A percentile compares a stretch with the other conserved stretches of the same genome.
Conservation (phyloP, 2,329 filamentous ascomycete species). For the Colletotrichum acutatum region DNA sequence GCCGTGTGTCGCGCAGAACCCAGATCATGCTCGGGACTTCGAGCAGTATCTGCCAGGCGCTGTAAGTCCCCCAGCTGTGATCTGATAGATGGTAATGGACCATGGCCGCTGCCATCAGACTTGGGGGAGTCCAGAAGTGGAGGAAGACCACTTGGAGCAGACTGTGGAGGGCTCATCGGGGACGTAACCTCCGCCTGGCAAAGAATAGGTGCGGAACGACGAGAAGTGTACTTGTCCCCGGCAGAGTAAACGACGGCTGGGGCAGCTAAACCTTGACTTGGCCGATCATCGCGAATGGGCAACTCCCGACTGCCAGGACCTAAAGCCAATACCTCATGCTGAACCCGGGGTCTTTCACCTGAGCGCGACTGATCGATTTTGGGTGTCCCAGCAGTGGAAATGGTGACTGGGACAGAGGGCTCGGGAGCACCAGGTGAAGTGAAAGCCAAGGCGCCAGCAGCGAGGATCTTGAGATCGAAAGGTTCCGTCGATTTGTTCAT, state of each 20-base stretch:
- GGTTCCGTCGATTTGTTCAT: slow-evolving; percentile 19
- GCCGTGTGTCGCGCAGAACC: slow-evolving; percentile 39
- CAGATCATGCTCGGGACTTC: slow-evolving; percentile 46
- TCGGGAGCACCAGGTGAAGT: slow-evolving; percentile 29
- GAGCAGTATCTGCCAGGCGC: slow-evolving; percentile 43
- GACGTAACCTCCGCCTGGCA: slow-evolving; percentile 21
- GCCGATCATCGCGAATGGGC: slow-evolving; percentile 47
- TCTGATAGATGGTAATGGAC: slow-evolving; percentile 50
- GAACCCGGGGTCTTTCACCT: not conserved
- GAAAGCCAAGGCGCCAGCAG: slow-evolving; percentile 45
- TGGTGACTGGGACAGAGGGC: slow-evolving; percentile 29
- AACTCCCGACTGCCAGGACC: slow-evolving; percentile 43
- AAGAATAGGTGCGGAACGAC: not conserved
- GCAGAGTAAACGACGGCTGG: slow-evolving; percentile 25
- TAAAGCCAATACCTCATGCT: not conserved
- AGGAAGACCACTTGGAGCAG: slow-evolving; percentile 44
- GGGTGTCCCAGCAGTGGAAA: slow-evolving; percentile 34
- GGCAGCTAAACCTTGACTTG: slow-evolving; percentile 15
- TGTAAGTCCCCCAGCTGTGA: slow-evolving; percentile 50
- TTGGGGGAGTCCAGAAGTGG: slow-evolving; percentile 50
- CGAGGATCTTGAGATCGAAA: slow-evolving; percentile 45
- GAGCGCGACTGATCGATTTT: slow-evolving; percentile 6
- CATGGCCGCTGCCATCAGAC: slow-evolving; percentile 48
- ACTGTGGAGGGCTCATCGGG: slow-evolving; percentile 27
- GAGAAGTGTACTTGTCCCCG: slow-evolving; percentile 20